These are phyloP conservation scores for Meredithiella fracta DNA, from an alignment of 2,329 filamentous ascomycete genomes.

Conservation along the genomic window DNA sequence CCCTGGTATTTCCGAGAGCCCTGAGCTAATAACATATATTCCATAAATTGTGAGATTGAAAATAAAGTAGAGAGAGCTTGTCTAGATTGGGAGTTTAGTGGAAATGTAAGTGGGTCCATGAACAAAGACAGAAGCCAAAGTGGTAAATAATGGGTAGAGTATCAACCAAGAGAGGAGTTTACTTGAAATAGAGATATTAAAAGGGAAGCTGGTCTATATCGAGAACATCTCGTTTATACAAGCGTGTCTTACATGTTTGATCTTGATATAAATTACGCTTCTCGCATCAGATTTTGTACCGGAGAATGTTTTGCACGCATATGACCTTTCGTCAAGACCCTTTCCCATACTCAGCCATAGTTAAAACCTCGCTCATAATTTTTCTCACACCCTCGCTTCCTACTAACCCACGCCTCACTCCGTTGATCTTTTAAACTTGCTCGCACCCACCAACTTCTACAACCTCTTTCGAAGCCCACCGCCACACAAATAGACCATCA, in stretches of 20 bases:
- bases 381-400: too few relatives aligned
- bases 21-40: not conserved
- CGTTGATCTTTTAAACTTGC: too few relatives aligned
- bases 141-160: not conserved
- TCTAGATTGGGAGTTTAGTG: not conserved
- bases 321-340: too few relatives aligned
- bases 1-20: not conserved
- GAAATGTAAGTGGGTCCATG: not conserved
- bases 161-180: not conserved
- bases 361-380: too few relatives aligned
- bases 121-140: not conserved
- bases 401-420: too few relatives aligned
- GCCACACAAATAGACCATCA: not conserved
- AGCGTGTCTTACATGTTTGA: too few relatives aligned
- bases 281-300: too few relatives aligned
- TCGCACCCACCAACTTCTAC: too few relatives aligned
- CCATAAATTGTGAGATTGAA: not conserved
- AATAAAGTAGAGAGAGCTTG: not conserved
- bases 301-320: too few relatives aligned
- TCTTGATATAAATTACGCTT: too few relatives aligned
- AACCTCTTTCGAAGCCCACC: not conserved
- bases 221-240: too few relatives aligned
- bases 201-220: not conserved
- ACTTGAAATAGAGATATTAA: not conserved
- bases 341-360: too few relatives aligned